Conservation (phyloP, 345 rosid species). For the Lenwebbia sp. region DNA sequence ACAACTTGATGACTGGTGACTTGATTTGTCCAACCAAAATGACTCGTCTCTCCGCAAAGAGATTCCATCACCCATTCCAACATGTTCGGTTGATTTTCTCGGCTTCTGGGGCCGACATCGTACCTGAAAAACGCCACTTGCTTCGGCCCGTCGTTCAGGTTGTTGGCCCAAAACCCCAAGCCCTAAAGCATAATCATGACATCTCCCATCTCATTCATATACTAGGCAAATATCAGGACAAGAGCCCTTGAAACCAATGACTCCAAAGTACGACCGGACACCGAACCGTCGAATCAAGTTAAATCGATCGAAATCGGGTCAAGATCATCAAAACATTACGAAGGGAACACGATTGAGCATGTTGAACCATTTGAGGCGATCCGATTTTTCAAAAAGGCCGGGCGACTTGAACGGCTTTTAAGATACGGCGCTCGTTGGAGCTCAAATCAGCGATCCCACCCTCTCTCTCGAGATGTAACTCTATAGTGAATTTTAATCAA, state of each 20-base stretch:
- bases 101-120: neutral
- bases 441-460: neutral
- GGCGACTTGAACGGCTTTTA: fast-evolving
- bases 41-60: neutral
- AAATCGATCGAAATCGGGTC: neutral
- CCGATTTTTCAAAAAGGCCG: fast-evolving
- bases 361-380: neutral
- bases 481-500: no score
- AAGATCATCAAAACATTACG: neutral
- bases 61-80: neutral
- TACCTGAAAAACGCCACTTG: neutral
- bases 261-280: neutral
- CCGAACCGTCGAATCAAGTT: neutral
- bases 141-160: neutral
- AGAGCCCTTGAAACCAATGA: neutral
- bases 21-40: neutral
- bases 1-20: neutral
- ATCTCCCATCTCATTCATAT: neutral
- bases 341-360: neutral
- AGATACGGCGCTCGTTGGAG: fast-evolving
- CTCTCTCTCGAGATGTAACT: neutral
- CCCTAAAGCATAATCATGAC: neutral
- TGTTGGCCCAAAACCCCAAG: neutral
- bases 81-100: neutral
- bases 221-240: neutral